Conservation (phyloP, 768 basidiomycete genomes). For the Rhizopogon vinicolor region DNA sequence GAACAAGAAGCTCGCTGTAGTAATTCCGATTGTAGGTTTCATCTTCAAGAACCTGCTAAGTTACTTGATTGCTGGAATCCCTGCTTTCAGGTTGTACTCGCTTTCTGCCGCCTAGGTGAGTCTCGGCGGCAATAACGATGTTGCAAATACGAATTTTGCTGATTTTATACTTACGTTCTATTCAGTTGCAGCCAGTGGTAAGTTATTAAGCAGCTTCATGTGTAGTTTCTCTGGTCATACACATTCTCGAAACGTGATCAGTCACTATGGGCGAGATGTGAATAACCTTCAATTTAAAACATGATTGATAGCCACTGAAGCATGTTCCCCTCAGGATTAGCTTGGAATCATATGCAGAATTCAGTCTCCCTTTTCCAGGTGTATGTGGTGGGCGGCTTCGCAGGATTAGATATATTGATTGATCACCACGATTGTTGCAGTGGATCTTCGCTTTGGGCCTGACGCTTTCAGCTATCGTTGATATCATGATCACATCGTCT, state of each 20-base stretch:
- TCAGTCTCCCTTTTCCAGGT: constrained; percentile 8
- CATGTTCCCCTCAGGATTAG: constrained; percentile 8
- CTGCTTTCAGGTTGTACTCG: constrained; percentile 7
- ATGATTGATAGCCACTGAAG: not conserved
- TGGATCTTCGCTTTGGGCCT: constrained; percentile 44
- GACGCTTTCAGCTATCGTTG: constrained; percentile 38
- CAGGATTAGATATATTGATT: constrained; percentile 5
- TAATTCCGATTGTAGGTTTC: constrained; percentile 12
- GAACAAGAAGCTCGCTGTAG: constrained; percentile 5
- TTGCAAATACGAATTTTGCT: not conserved
- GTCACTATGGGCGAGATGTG: constrained; percentile 19
- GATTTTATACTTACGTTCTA: not conserved
- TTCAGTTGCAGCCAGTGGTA: constrained; percentile 17
- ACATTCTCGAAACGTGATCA: constrained; percentile 5
- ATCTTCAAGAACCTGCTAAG: not conserved
- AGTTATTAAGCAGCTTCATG: not conserved
- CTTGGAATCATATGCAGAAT: constrained; percentile 5
- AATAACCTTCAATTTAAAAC: not conserved
- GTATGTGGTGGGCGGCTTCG: constrained; percentile 4
- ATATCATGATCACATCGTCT: constrained; percentile 39
- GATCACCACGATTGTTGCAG: constrained; percentile 16
- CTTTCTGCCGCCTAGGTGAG: constrained; percentile 17
- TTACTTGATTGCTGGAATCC: not conserved
- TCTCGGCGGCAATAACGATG: not conserved
- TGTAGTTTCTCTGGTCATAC: not conserved